A percentile compares a stretch with the other conserved stretches of the same genome.
These are phyloP conservation scores for Porcisia deanei DNA, from an alignment of 208 protist species.

Conservation along the genomic window DNA sequence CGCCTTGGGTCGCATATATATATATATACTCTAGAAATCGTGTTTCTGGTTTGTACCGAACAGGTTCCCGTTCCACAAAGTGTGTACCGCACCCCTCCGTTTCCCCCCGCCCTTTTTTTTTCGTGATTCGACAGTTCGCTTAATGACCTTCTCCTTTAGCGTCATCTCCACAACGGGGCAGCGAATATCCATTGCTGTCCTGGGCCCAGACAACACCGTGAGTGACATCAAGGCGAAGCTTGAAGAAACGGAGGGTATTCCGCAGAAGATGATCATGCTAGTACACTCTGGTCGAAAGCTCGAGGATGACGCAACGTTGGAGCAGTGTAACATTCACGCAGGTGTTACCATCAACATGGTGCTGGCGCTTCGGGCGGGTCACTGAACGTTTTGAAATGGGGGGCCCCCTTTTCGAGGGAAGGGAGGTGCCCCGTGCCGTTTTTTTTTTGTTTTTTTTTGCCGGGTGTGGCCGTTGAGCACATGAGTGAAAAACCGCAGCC, in stretches of 20 bases:
- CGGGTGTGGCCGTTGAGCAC: too few species aligned
- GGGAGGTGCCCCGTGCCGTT: too few species aligned
- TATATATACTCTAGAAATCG: too few species aligned
- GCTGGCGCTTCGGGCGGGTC: constrained; percentile 64
- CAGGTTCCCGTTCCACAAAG: too few species aligned
- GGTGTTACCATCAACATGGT: constrained; percentile 81
- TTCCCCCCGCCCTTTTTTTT: background rate
- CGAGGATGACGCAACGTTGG: constrained; percentile 65
- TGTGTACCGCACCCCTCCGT: too few species aligned
- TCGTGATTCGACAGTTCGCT: background rate
- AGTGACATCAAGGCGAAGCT: constrained; percentile 77
- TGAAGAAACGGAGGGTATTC: constrained; percentile 80
- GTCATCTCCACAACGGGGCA: constrained; percentile 76
- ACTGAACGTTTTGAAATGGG: background rate
- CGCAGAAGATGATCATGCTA: constrained; percentile 79
- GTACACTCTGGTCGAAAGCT: constrained; percentile 77
- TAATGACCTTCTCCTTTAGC: constrained; percentile 60
- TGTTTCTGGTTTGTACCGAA: too few species aligned
- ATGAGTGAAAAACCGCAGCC: too few species aligned
- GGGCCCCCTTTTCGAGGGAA: too few species aligned
- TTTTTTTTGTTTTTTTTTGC: too few species aligned
- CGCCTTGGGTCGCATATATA: too few species aligned
- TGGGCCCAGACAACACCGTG: constrained; percentile 82
- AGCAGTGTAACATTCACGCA: constrained; percentile 59
- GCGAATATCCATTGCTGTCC: constrained; percentile 63